Evolutionary conservation across 306 rosid genomes (phyloP).

Genomic region (Glycyrrhiza uralensis): DNA sequence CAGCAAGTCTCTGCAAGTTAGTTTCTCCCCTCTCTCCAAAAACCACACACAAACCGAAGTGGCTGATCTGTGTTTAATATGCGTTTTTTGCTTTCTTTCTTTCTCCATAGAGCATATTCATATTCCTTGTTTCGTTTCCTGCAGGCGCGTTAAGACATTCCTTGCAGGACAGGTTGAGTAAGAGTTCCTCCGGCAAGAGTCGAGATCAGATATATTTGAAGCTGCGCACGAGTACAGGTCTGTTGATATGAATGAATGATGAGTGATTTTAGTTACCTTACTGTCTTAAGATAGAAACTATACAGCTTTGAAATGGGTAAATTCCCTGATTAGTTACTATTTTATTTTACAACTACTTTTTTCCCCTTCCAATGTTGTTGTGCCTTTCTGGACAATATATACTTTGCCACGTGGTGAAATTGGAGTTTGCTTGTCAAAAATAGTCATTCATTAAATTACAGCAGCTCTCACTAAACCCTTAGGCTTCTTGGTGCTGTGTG

Average conservation of each 20-base stretch:
- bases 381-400: background rate
- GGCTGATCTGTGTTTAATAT: constrained; percentile 30
- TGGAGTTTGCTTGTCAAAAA: background rate
- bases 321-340: background rate
- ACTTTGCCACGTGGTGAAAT: background rate
- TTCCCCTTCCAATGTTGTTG: background rate
- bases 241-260: constrained; percentile 24
- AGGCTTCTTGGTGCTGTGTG: background rate
- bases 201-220: constrained; percentile 89
- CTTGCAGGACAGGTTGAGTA: constrained; percentile 88
- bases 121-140: constrained; percentile 24
- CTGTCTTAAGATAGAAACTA: background rate
- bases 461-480: background rate
- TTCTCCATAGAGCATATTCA: background rate
- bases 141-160: constrained; percentile 94
- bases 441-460: background rate
- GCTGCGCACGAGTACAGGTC: constrained; percentile 93
- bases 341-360: no score
- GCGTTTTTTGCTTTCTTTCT: background rate
- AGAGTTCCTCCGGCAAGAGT: constrained; percentile 60
- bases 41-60: background rate
- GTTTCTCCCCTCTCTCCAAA: constrained; percentile 25
- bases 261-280: constrained; percentile 10
- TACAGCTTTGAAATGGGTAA: background rate
- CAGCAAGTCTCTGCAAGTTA: constrained; percentile 97